Evolutionary conservation across 345 rosid species (phyloP), one percentile per base, ranked within the genome.

Genomic region (Cardamine chenopodiifolia): DNA sequence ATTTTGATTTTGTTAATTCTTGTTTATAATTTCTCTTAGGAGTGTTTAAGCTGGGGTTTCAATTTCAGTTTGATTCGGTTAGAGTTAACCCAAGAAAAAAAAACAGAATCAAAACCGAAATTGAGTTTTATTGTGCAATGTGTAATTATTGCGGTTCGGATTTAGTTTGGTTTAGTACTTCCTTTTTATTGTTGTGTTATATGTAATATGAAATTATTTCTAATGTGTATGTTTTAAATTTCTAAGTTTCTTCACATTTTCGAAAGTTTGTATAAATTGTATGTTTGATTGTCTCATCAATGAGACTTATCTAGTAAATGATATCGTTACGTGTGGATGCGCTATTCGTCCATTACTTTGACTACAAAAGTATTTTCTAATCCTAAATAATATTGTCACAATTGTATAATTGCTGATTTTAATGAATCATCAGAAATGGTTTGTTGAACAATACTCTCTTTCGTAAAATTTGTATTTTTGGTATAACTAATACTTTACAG

Each of bases 61-160:
- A 65, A 5, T 65, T 64, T 54, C n/a, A 29, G 66, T 73, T 65
- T 73, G 59, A 65, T 65, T 35, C 42, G 8, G 48, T 15, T 44
- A 15, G 4, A 44, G n/a, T n/a, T n/a, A n/a, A 0, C 48, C 48
- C 17, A 42, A 42, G 18, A 40, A 5, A 14, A 39, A 31, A 32
- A 14, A 15, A 44, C 48, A 15, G 48, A 44, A 66, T 58, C 67
- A 58, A 58, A 66, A 20, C 44, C 39, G 73, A 74, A 58, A 65
- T 73, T 65, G 72, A 56, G 42, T 64, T 62, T 62, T 19, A 31
- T 53, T 20, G 29, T 15, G 63, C 10, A 29, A 52, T 44, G 48
- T 44, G 47, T 13, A 25, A 42, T 42, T 31, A 19, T 4, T 49
- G 10, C 15, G 14, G 13, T 29, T 32, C 9, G 19, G 32, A 1